Evolutionary conservation across 169 alveolate species (phyloP).

Genomic region (Besnoitia besnoiti): DNA sequence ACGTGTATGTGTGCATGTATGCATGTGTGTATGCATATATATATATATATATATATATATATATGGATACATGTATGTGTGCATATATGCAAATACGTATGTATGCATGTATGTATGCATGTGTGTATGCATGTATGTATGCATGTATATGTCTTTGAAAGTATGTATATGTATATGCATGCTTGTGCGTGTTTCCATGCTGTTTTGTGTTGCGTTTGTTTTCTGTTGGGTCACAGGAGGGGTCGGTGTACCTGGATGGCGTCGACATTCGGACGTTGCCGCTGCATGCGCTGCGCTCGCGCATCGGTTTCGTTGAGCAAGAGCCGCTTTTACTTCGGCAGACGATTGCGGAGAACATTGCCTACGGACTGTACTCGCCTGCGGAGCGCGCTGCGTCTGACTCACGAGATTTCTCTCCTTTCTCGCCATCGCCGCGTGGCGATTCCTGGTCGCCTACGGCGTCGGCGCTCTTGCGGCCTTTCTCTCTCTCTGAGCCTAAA

Average conservation of each 20-base stretch:
- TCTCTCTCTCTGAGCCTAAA: neutral
- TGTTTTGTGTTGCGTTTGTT: no score
- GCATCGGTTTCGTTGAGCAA: constrained; percentile 83
- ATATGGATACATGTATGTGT: no score
- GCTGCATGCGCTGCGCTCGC: constrained; percentile 75
- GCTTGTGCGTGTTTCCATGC: neutral
- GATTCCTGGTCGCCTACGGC: neutral
- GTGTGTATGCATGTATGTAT: neutral
- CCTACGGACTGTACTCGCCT: constrained; percentile 78
- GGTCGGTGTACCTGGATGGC: constrained; percentile 72
- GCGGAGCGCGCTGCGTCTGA: constrained; percentile 59
- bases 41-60: neutral
- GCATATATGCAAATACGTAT: neutral
- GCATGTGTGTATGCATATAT: no score
- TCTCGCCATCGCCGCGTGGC: neutral
- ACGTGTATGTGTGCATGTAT: no score
- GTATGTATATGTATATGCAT: neutral
- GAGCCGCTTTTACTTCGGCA: constrained; percentile 63
- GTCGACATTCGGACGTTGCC: constrained; percentile 37
- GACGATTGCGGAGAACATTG: constrained; percentile 83
- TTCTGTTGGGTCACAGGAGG: constrained; percentile 52
- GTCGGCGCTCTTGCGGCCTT: neutral
- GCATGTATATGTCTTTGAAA: neutral
- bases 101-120: no score
- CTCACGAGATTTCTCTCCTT: no score